A percentile compares a stretch with the other conserved stretches of the same genome.
phyloP scores from a whole-genome alignment of 169 alveolate species.

The Cryptosporidium canis region DNA sequence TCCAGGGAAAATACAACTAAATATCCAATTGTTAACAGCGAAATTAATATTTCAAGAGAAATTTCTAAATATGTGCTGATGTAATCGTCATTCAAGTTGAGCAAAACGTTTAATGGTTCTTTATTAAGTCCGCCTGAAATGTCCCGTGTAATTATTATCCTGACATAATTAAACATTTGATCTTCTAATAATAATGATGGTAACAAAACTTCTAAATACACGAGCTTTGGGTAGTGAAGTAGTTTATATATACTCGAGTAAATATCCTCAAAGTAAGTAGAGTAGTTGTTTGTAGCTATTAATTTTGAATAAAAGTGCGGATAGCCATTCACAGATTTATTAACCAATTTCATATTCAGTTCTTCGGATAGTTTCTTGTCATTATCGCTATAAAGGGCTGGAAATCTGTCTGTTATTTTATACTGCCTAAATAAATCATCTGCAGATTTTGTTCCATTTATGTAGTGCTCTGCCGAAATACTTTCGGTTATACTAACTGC shows the following conservation, averaged over 20 bases:
- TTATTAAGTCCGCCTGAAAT: constrained; percentile 1
- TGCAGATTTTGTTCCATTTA: background rate
- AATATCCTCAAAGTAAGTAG: background rate
- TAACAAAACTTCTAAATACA: constrained; percentile 33
- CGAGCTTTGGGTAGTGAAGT: background rate
- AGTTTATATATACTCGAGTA: constrained; percentile 5
- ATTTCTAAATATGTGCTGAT: background rate
- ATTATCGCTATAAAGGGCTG: background rate
- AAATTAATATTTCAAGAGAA: constrained; percentile 26
- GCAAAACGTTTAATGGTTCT: background rate
- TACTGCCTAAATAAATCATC: constrained; percentile 10
- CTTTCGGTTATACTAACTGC: constrained; percentile 25
- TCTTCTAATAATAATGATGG: constrained; percentile 38
- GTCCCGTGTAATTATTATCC: background rate
- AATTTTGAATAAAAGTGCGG: constrained; percentile 20
- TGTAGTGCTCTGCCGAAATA: background rate
- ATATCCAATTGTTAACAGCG: constrained; percentile 10
- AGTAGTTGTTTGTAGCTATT: background rate
- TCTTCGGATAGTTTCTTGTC: constrained; percentile 7
- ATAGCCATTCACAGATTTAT: background rate
- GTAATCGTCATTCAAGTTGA: background rate
- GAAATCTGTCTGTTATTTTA: background rate
- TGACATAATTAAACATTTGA: constrained; percentile 16
- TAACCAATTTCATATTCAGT: constrained; percentile 9
- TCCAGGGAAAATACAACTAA: constrained; percentile 32